Base-by-base conservation (phyloP, 768 basidiomycete species). In the Trametopsis cervina region DNA sequence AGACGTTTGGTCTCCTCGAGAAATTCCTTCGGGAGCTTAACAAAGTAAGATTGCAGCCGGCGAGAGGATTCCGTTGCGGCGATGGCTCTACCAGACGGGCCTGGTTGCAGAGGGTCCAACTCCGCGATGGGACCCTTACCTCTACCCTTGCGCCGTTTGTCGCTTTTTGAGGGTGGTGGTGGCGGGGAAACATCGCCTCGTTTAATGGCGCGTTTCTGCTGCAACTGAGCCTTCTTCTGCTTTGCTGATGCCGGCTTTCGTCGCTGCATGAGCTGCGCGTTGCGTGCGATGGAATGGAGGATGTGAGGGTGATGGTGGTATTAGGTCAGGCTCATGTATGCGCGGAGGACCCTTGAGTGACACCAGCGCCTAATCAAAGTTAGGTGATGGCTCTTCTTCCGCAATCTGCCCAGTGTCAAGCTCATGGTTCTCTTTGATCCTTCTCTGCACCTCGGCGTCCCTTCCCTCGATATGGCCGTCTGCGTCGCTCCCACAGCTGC, bases 121-220 rank as follows among this genome's bases (percentile, higher is more conserved):
- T n/a, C 17, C n/a, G n/a, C 41, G 37, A 24, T 18, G 40, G 33
- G 10, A 42, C 26, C 12, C 23, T 25, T 20, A 11, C 13, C 44
- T 17, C 27, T 23, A 46, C 11, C 41, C 2, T 26, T 17, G 9
- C 62, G 33, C 55, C 60, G 46, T 25, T 22, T 60, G 53, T 52
- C 61, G 63, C 47, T 66, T 59, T 36, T 73, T 68, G 41, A 70
- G 55, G 20, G 71, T 12, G 72, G 66, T 17, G 61, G 60, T 4
- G 60, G 59, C 2, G 58, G 51, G 18, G 54, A 45, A 29, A 71
- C 63, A 53, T 89, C 88, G 3, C 88, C 91, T 25, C 90, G 82
- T 63, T 94, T 94, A 25, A 85, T 66, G 3, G 92, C 91, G 20
- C 91, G 83, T 57, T 88, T 89, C 42, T 81, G 74, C 61, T 89